Evolutionary conservation across 192 early-diverging fungal species (phyloP).

Genomic region (Martensiomyces pterosporus): DNA sequence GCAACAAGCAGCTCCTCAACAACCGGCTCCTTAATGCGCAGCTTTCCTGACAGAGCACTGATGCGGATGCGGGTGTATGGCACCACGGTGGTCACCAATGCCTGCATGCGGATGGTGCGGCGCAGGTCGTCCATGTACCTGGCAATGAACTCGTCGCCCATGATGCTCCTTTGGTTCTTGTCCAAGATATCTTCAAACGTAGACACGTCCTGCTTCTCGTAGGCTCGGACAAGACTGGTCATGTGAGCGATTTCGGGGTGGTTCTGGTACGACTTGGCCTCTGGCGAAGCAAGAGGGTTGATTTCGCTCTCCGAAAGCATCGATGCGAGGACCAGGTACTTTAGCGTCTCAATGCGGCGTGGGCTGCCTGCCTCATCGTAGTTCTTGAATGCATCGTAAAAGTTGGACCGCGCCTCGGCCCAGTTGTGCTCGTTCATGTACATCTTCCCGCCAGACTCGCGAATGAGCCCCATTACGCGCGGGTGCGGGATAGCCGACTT

Average conservation of each 20-base stretch:
- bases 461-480: slow-evolving; percentile 93
- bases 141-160: slow-evolving; percentile 86
- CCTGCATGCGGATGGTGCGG: slow-evolving; percentile 90
- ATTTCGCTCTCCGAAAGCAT: slow-evolving; percentile 95
- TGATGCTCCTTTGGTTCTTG: slow-evolving; percentile 67
- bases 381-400: slow-evolving; percentile 97
- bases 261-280: slow-evolving; percentile 94
- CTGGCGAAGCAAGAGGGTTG: slow-evolving; percentile 96
- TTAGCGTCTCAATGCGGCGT: slow-evolving; percentile 88
- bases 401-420: slow-evolving; percentile 87
- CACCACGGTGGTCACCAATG: slow-evolving; percentile 74
- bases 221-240: slow-evolving; percentile 86
- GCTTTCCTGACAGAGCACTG: slow-evolving; percentile 71
- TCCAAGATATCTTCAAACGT: slow-evolving; percentile 86
- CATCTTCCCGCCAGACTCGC: slow-evolving; percentile 98
- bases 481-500: slow-evolving; percentile 96
- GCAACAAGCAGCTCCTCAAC: slow-evolving; percentile 83
- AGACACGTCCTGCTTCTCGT: slow-evolving; percentile 80
- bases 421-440: slow-evolving; percentile 92
- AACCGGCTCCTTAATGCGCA: slow-evolving; percentile 72
- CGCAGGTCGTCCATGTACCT: slow-evolving; percentile 89
- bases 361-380: slow-evolving; percentile 95
- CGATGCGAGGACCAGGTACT: slow-evolving; percentile 93
- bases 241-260: slow-evolving; percentile 92
- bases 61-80: slow-evolving; percentile 94